Evolutionary conservation across 108 stramenopile genomes (phyloP).

Genomic region (Skeletonema marinoi): DNA sequence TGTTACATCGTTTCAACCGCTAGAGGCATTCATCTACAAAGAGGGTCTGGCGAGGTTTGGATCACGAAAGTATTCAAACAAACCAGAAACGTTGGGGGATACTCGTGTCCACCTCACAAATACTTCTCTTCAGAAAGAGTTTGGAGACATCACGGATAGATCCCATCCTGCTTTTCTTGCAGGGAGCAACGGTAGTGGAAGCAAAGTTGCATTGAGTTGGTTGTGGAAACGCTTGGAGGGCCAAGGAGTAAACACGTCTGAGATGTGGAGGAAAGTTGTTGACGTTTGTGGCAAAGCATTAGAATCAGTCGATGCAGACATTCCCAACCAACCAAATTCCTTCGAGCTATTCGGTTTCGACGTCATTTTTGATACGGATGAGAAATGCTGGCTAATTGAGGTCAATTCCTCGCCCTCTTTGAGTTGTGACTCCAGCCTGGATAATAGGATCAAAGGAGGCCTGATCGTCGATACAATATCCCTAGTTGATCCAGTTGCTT

Average conservation of each 20-base stretch:
- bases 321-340: constrained; percentile 77
- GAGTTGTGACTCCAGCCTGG: constrained; percentile 41
- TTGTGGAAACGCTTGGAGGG: constrained; percentile 43
- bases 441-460: constrained; percentile 40
- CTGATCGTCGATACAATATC: constrained; percentile 50
- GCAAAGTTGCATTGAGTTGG: constrained; percentile 47
- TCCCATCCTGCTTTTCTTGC: constrained; percentile 62
- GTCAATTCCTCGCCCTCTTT: constrained; percentile 86
- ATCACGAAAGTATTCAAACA: constrained; percentile 57
- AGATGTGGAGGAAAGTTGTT: constrained; percentile 69
- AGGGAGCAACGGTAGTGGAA: constrained; percentile 31
- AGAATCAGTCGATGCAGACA: constrained; percentile 62
- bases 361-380: constrained; percentile 71
- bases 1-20: constrained; percentile 79
- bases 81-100: constrained; percentile 42
- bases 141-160: constrained; percentile 62
- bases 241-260: constrained; percentile 35
- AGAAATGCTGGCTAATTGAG: constrained; percentile 90
- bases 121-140: constrained; percentile 69
- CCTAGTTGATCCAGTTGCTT: constrained; percentile 41
- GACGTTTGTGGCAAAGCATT: constrained; percentile 74
- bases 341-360: constrained; percentile 92
- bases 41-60: constrained; percentile 89
- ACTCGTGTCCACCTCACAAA: constrained; percentile 53
- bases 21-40: constrained; percentile 83